Evolutionary conservation across 176 grass and related monocot genomes (phyloP).

Genomic region (Triticum timopheevii): DNA sequence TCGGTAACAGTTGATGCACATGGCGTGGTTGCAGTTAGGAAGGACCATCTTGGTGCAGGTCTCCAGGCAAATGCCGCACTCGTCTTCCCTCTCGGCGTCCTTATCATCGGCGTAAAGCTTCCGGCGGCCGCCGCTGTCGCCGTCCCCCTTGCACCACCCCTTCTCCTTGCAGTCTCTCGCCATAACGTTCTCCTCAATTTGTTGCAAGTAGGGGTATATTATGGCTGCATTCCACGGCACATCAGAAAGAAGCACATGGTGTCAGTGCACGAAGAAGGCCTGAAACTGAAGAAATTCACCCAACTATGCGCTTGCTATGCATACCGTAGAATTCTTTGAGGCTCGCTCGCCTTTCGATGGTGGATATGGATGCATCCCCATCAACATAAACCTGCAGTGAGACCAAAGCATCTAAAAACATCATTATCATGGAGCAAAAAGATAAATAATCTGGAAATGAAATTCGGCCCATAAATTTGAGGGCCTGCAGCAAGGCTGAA

Average conservation of each 20-base stretch:
- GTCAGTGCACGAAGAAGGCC: not conserved
- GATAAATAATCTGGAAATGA: not conserved
- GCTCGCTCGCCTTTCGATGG: constrained; percentile 84
- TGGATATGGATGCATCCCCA: constrained; percentile 73
- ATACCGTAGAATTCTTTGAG: constrained; percentile 92
- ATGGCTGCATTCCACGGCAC: constrained; percentile 64
- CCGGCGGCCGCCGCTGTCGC: constrained; percentile 38
- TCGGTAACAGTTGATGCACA: constrained; percentile 97
- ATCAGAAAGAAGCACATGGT: constrained; percentile 22
- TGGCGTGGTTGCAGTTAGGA: constrained; percentile 86
- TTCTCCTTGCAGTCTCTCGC: constrained; percentile 75
- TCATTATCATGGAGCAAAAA: not conserved
- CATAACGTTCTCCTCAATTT: constrained; percentile 75
- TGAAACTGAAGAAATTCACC: constrained; percentile 6
- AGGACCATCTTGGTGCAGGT: constrained; percentile 94
- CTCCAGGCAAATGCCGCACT: constrained; percentile 97
- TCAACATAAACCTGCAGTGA: constrained; percentile 82
- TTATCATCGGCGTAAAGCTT: constrained; percentile 54
- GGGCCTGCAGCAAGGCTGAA: not conserved
- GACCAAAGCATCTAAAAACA: not conserved
- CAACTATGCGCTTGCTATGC: not conserved
- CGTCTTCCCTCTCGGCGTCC: constrained; percentile 80
- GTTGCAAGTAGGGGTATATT: constrained; percentile 95
- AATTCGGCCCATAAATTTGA: not conserved
- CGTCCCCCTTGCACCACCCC: constrained; percentile 52